phyloP scores from a whole-genome alignment of 495 filamentous ascomycete genomes.

The Penicillium bovifimosum region DNA sequence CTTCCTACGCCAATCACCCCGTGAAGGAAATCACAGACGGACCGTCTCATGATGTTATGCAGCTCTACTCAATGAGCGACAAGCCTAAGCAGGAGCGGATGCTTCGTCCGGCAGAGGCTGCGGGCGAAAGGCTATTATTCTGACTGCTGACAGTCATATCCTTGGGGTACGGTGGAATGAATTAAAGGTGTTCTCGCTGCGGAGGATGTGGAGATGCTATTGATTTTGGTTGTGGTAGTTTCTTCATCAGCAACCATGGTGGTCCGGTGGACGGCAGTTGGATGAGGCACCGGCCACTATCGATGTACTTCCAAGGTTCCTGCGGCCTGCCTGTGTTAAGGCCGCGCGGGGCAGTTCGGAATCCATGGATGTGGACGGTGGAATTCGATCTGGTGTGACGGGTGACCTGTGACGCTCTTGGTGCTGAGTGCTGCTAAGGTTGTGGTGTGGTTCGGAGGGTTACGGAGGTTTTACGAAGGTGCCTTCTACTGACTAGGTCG shows the following conservation, averaged over 20 bases:
- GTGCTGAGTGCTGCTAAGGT: slow-evolving; percentile 61
- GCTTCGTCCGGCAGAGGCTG: slow-evolving; percentile 35
- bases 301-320: slow-evolving; percentile 50
- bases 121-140: slow-evolving; percentile 57
- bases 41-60: slow-evolving; percentile 52
- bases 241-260: slow-evolving; percentile 66
- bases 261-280: slow-evolving; percentile 61
- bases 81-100: slow-evolving; percentile 51
- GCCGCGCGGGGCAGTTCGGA: slow-evolving; percentile 53
- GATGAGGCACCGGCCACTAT: slow-evolving; percentile 61
- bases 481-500: slow-evolving; percentile 1
- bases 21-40: slow-evolving; percentile 48
- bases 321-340: slow-evolving; percentile 63
- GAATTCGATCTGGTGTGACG: slow-evolving; percentile 56
- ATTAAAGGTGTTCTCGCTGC: slow-evolving; percentile 53
- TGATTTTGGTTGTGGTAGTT: slow-evolving; percentile 50
- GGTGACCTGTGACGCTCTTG: too few relatives aligned
- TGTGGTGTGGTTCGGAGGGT: slow-evolving; percentile 50
- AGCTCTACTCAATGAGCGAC: slow-evolving; percentile 69
- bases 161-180: slow-evolving; percentile 53
- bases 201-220: slow-evolving; percentile 50
- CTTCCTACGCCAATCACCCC: slow-evolving; percentile 44
- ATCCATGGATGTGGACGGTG: slow-evolving; percentile 66
- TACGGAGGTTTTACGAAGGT: background rate
- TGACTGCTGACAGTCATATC: slow-evolving; percentile 83